phyloP scores from a whole-genome alignment of 768 basidiomycete species.

The Lactarius hengduanensis region DNA sequence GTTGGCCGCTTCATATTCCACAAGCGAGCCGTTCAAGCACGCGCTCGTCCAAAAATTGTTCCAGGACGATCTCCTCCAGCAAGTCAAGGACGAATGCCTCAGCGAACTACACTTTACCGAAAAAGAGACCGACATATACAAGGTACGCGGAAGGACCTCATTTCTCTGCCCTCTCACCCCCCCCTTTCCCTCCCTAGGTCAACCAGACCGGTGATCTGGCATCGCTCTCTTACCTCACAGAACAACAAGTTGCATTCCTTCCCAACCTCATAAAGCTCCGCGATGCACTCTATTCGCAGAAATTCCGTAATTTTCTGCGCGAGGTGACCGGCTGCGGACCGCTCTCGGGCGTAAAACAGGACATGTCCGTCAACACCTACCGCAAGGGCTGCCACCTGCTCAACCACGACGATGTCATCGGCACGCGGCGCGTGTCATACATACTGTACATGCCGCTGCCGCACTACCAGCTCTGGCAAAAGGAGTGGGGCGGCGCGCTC shows the following conservation, averaged over 20 bases:
- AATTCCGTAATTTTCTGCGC: conserved; percentile 80
- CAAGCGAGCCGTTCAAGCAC: conserved; percentile 76
- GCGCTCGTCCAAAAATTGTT: conserved; percentile 79
- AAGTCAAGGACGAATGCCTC: conserved; percentile 83
- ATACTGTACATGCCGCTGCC: conserved; percentile 95
- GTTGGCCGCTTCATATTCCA: conserved; percentile 54
- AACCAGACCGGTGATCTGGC: conserved; percentile 97
- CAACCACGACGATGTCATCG: conserved; percentile 98
- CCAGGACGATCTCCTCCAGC: conserved; percentile 74
- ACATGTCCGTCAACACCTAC: conserved; percentile 94
- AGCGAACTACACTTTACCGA: conserved; percentile 78
- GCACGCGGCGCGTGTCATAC: conserved; percentile 89
- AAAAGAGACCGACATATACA: conserved; percentile 99
- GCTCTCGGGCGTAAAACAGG: conserved; percentile 86
- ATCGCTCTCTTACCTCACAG: conserved; percentile 84
- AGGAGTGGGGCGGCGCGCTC: conserved; percentile 89
- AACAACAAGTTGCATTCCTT: conserved; percentile 73
- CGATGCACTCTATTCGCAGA: conserved; percentile 84
- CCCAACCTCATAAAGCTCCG: conserved; percentile 79
- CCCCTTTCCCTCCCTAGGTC: conserved; percentile 62
- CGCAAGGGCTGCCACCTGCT: conserved; percentile 90
- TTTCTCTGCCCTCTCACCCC: neutral
- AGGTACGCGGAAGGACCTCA: conserved; percentile 46
- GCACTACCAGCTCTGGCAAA: conserved; percentile 71
- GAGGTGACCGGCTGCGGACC: conserved; percentile 90